phyloP scores from a whole-genome alignment of 768 basidiomycete species.

The Pisolithus tinctorius region DNA sequence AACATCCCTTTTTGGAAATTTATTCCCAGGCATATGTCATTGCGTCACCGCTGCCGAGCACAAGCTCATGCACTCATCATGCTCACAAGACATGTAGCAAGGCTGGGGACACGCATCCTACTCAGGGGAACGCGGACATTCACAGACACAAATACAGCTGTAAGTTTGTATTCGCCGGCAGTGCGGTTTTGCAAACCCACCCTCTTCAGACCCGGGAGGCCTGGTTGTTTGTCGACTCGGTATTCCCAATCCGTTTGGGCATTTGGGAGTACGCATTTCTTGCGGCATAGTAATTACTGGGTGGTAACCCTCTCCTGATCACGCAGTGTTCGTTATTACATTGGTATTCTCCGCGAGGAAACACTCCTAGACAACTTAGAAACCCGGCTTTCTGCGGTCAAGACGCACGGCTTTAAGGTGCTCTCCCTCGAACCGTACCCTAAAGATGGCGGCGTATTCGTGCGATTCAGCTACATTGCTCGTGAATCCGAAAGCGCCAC shows the following conservation, averaged over 20 bases:
- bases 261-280: slow-evolving; percentile 58
- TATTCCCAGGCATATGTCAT: slow-evolving; percentile 1
- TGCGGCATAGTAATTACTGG: background rate
- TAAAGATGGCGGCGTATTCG: slow-evolving; percentile 87
- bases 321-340: slow-evolving; percentile 53
- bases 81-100: background rate
- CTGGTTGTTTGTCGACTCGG: slow-evolving; percentile 69
- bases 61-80: background rate
- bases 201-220: slow-evolving; percentile 31
- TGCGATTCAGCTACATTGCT: slow-evolving; percentile 56
- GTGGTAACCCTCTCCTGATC: slow-evolving; percentile 6
- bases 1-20: slow-evolving; percentile 4
- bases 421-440: slow-evolving; percentile 54
- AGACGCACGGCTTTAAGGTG: slow-evolving; percentile 53
- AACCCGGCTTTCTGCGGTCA: slow-evolving; percentile 43
- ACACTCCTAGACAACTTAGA: slow-evolving; percentile 44
- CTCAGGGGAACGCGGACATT: background rate
- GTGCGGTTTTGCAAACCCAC: slow-evolving; percentile 3
- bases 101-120: slow-evolving; percentile 1
- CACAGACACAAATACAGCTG: slow-evolving; percentile 7
- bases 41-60: background rate
- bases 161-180: slow-evolving; percentile 12
- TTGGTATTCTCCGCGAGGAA: slow-evolving; percentile 56
- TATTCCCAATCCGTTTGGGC: slow-evolving; percentile 69
- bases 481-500: slow-evolving; percentile 29